Conservation (phyloP, 2,329 filamentous ascomycete genomes). For the Aureobasidium pullulans region DNA sequence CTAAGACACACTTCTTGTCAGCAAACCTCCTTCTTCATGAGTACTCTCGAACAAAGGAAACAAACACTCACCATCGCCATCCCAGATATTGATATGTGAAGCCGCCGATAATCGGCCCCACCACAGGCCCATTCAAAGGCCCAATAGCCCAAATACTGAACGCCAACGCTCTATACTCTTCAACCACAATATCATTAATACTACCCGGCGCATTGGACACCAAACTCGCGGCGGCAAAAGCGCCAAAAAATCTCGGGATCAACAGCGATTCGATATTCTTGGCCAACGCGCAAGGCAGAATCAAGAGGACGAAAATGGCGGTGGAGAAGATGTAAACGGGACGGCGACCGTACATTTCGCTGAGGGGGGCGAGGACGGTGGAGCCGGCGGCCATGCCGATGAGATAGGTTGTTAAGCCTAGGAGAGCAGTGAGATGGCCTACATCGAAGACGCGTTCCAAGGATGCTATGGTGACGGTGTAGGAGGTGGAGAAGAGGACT, state of each 20-base stretch:
- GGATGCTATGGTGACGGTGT: slow-evolving; percentile 64
- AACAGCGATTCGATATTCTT: slow-evolving; percentile 61
- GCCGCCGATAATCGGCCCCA: slow-evolving; percentile 69
- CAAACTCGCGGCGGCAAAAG: slow-evolving; percentile 69
- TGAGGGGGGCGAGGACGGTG: slow-evolving; percentile 65
- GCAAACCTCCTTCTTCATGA: slow-evolving; percentile 12
- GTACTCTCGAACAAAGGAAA: slow-evolving; percentile 10
- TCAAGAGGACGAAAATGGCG: slow-evolving; percentile 56
- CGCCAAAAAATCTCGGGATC: slow-evolving; percentile 66
- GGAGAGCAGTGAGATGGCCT: slow-evolving; percentile 55
- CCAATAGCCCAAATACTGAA: slow-evolving; percentile 80
- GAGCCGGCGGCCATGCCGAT: slow-evolving; percentile 65
- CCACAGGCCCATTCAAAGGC: slow-evolving; percentile 63
- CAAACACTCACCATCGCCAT: slow-evolving; percentile 72
- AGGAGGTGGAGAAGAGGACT: slow-evolving; percentile 70
- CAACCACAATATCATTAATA: slow-evolving; percentile 73
- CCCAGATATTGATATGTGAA: slow-evolving; percentile 71
- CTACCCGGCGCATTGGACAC: slow-evolving; percentile 77
- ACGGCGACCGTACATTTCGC: slow-evolving; percentile 60
- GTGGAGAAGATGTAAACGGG: slow-evolving; percentile 63
- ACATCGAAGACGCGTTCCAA: slow-evolving; percentile 61
- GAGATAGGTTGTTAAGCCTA: slow-evolving; percentile 74
- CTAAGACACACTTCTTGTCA: background rate
- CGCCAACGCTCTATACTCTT: slow-evolving; percentile 71
- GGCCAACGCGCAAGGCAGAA: slow-evolving; percentile 65